Evolutionary conservation across 164 flowering plant species (phyloP).

Genomic region (Sedum album): DNA sequence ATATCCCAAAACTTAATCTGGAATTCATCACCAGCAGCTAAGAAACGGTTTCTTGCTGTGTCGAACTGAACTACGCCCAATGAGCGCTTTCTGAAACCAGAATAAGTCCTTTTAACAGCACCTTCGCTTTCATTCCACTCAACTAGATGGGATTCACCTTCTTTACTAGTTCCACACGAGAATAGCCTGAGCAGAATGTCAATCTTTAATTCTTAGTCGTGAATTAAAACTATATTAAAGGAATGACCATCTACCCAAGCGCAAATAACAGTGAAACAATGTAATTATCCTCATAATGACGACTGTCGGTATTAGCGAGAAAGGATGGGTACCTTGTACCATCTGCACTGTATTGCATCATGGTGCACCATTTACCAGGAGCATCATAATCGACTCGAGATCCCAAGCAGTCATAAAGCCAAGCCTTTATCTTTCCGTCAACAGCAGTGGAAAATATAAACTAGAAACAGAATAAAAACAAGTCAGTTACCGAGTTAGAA

Average conservation of each 20-base stretch:
- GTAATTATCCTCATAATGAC: constrained; percentile 14
- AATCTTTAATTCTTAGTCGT: not conserved
- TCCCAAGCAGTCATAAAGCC: constrained; percentile 86
- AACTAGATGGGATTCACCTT: constrained; percentile 79
- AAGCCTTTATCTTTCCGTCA: constrained; percentile 94
- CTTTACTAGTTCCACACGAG: constrained; percentile 94
- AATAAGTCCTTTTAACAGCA: constrained; percentile 64
- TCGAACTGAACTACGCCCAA: constrained; percentile 80
- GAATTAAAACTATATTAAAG: not conserved
- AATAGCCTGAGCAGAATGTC: constrained; percentile 45
- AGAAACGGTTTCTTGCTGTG: constrained; percentile 70
- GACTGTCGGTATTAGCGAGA: not conserved
- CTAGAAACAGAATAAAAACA: constrained; percentile 34
- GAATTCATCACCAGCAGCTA: constrained; percentile 88
- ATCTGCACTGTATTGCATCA: constrained; percentile 93
- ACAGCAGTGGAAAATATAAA: constrained; percentile 84
- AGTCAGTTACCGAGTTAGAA: not conserved
- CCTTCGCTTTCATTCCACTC: constrained; percentile 99
- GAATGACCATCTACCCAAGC: too few relatives aligned
- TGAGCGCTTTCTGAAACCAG: constrained; percentile 74
- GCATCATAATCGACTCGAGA: constrained; percentile 95
- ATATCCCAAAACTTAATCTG: constrained; percentile 94
- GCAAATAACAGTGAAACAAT: not conserved
- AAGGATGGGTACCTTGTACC: constrained; percentile 46
- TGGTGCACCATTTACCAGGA: constrained; percentile 79